Conservation (phyloP, 1,139 yeast species). For the Protomyces macrosporus region DNA sequence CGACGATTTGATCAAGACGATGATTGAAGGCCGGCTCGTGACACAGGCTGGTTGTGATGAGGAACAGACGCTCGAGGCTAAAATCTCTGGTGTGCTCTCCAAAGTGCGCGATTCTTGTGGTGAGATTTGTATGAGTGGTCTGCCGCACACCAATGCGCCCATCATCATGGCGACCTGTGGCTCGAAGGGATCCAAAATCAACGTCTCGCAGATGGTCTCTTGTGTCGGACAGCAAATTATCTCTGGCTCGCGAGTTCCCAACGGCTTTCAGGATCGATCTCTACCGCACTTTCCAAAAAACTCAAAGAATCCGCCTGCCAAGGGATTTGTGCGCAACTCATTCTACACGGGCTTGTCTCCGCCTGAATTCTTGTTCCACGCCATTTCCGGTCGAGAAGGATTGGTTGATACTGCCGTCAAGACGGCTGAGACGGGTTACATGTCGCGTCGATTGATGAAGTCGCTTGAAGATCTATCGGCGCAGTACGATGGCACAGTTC, state of each 20-base stretch:
- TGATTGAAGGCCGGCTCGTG: conserved; percentile 81
- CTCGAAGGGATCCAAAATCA: conserved; percentile 94
- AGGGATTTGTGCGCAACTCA: conserved; percentile 95
- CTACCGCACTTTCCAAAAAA: conserved; percentile 94
- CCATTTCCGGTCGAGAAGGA: conserved; percentile 99
- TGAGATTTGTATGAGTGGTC: conserved; percentile 88
- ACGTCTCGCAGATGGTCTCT: conserved; percentile 99
- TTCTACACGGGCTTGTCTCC: conserved; percentile 91
- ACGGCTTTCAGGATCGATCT: conserved; percentile 98
- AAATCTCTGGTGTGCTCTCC: conserved; percentile 90
- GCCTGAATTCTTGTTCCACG: conserved; percentile 95
- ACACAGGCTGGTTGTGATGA: conserved; percentile 99
- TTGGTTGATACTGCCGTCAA: conserved; percentile 98
- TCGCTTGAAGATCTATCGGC: conserved; percentile 93
- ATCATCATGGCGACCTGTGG: conserved; percentile 99
- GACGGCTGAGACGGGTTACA: conserved; percentile 98
- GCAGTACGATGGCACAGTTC: conserved; percentile 87
- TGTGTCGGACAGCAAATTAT: conserved; percentile 99
- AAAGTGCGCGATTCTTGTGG: conserved; percentile 99
- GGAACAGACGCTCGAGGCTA: conserved; percentile 96
- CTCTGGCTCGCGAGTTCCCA: conserved; percentile 98
- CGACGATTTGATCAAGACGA: conserved; percentile 79
- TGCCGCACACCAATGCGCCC: conserved; percentile 89
- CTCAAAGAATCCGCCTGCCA: conserved; percentile 94
- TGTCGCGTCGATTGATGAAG: conserved; percentile 98